Percentiles rank a stretch among this genome's conserved stretches.
Conservation (phyloP, 1,284 basidiomycete genomes). For the Heterobasidion irregulare region DNA sequence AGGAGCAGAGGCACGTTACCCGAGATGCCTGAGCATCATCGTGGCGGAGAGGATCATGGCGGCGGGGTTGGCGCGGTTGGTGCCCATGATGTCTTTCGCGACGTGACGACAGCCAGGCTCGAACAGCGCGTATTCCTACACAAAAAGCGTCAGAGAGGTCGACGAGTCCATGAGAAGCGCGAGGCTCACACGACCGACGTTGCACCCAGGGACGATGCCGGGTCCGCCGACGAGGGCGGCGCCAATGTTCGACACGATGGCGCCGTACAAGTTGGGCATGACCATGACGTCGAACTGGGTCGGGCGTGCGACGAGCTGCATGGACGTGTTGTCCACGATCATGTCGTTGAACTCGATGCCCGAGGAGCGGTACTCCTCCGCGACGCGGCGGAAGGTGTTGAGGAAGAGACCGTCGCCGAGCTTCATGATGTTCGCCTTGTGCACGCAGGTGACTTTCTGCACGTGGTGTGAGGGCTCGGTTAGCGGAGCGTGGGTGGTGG, state of each 20-base stretch:
- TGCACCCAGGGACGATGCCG: constrained; percentile 96
- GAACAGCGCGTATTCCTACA: constrained; percentile 92
- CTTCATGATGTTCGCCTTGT: constrained; percentile 99
- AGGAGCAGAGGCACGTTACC: constrained; percentile 31
- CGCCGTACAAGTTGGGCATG: constrained; percentile 96
- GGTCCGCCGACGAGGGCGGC: constrained; percentile 98
- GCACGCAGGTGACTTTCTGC: constrained; percentile 98
- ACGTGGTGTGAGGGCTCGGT: neutral
- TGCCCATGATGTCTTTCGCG: constrained; percentile 96
- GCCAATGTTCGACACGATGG: constrained; percentile 97
- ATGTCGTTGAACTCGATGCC: constrained; percentile 96
- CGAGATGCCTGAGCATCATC: constrained; percentile 98
- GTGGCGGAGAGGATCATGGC: constrained; percentile 98
- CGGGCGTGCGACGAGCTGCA: constrained; percentile 96
- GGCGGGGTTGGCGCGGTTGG: constrained; percentile 95
- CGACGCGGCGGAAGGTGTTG: constrained; percentile 95
- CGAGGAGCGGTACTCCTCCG: constrained; percentile 90
- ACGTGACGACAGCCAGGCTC: constrained; percentile 99
- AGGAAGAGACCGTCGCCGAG: constrained; percentile 99
- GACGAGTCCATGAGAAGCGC: constrained; percentile 2
- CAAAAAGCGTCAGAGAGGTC: neutral
- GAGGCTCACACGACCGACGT: constrained; percentile 79
- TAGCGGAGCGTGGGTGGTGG: neutral
- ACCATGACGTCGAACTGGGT: constrained; percentile 99
- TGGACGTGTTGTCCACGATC: constrained; percentile 99